Conservation (phyloP, 179 eudicot species). For the Patellifolia procumbens region DNA sequence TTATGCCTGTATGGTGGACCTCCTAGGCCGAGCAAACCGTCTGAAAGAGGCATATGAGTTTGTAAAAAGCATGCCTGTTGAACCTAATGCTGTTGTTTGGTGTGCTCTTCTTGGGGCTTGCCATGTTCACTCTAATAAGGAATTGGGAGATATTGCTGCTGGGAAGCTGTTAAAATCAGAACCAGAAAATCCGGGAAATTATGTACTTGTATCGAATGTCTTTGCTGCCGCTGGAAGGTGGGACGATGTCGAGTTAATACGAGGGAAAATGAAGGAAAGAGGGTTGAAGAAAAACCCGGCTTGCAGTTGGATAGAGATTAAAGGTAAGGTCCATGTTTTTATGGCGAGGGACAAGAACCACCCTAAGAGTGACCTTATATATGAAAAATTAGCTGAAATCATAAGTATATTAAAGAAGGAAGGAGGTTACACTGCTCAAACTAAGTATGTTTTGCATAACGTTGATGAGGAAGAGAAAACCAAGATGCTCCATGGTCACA, state of each 20-base stretch:
- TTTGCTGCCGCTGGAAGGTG: conserved; percentile 67
- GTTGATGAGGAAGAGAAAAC: conserved; percentile 69
- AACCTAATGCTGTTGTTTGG: conserved; percentile 72
- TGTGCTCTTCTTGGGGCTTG: conserved; percentile 77
- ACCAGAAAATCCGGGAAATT: conserved; percentile 71
- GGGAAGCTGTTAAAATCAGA: conserved; percentile 60
- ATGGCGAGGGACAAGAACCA: conserved; percentile 73
- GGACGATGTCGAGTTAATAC: conserved; percentile 68
- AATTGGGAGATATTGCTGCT: conserved; percentile 67
- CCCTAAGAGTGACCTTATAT: conserved; percentile 52
- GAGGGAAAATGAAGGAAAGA: conserved; percentile 62
- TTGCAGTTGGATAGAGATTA: conserved; percentile 90
- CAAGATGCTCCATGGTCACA: conserved; percentile 66
- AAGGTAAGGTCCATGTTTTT: conserved; percentile 63
- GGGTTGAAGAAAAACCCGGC: conserved; percentile 87
- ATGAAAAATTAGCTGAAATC: conserved; percentile 48
- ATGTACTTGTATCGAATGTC: conserved; percentile 73
- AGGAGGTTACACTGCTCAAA: conserved; percentile 66
- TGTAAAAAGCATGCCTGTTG: conserved; percentile 54
- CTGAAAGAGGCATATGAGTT: conserved; percentile 69
- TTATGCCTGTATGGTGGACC: conserved; percentile 77
- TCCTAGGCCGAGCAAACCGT: conserved; percentile 79
- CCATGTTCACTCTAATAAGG: conserved; percentile 50
- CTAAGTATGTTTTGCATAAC: conserved; percentile 64
- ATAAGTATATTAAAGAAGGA: conserved; percentile 47